Percentiles rank a stretch among this genome's conserved stretches.
phyloP scores from a whole-genome alignment of 352 stramenopile genomes.

The Aphanomyces stellatus region DNA sequence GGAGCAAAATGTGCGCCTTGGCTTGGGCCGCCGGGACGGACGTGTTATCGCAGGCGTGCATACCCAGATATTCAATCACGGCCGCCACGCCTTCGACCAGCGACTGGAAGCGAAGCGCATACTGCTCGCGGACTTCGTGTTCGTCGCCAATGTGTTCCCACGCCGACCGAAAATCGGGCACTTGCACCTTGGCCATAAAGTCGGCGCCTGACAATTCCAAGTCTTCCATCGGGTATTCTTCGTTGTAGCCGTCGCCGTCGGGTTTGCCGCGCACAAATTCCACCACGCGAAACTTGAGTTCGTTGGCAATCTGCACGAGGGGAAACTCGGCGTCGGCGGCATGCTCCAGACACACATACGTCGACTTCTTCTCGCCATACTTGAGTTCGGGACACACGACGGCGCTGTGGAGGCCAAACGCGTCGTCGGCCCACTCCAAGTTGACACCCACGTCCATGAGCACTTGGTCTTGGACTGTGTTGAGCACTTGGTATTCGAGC shows the following conservation, averaged over 20 bases:
- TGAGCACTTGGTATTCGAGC: conserved; percentile 95
- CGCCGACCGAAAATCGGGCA: conserved; percentile 93
- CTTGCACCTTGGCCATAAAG: conserved; percentile 95
- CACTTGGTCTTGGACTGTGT: conserved; percentile 98
- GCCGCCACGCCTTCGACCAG: conserved; percentile 92
- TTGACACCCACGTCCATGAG: conserved; percentile 92
- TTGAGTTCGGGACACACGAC: conserved; percentile 81
- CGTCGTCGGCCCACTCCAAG: conserved; percentile 83
- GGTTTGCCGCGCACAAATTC: conserved; percentile 90
- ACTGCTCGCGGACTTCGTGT: conserved; percentile 96
- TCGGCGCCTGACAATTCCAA: conserved; percentile 93
- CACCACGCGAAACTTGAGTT: conserved; percentile 94
- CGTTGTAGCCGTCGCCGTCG: conserved; percentile 88
- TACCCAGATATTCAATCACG: conserved; percentile 95
- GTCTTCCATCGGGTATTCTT: conserved; percentile 98
- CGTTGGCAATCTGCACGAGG: conserved; percentile 87
- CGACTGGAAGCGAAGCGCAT: conserved; percentile 95
- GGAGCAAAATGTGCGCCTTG: conserved; percentile 94
- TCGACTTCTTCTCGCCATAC: conserved; percentile 91
- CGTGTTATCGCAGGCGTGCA: conserved; percentile 96
- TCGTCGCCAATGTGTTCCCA: conserved; percentile 94
- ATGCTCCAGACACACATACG: conserved; percentile 91
- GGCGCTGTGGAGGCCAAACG: conserved; percentile 89
- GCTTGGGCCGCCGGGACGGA: conserved; percentile 75
- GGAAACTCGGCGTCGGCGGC: conserved; percentile 67